A percentile compares a stretch with the other conserved stretches of the same genome.
Conservation (phyloP, 2,329 filamentous ascomycete species). For the Phialophora tarda region DNA sequence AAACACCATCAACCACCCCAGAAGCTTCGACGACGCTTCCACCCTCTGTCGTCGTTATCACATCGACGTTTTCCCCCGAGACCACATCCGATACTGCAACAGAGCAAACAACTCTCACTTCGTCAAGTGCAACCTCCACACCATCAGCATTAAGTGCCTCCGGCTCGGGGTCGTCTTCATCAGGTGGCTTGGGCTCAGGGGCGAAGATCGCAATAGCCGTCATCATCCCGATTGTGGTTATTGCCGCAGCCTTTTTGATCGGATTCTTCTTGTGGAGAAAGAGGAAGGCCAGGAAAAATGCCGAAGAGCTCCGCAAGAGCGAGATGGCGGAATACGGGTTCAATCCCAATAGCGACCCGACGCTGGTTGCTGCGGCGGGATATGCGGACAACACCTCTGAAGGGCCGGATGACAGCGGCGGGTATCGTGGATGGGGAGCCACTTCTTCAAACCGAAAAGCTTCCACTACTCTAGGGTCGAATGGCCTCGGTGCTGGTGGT, state of each 20-base stretch:
- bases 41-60: constrained; percentile 40
- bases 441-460: constrained; percentile 79
- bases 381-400: constrained; percentile 66
- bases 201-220: constrained; percentile 90
- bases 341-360: constrained; percentile 96
- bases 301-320: constrained; percentile 87
- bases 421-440: constrained; percentile 94
- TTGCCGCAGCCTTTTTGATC: constrained; percentile 69
- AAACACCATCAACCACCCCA: constrained; percentile 34
- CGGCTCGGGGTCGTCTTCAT: constrained; percentile 30
- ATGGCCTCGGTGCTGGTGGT: constrained; percentile 62
- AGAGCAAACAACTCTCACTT: constrained; percentile 23
- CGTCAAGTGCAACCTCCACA: constrained; percentile 39
- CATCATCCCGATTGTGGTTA: constrained; percentile 84
- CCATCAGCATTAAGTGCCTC: constrained; percentile 36
- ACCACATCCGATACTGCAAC: constrained; percentile 40
- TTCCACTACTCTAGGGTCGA: constrained; percentile 81
- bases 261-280: constrained; percentile 72
- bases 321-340: constrained; percentile 97
- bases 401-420: constrained; percentile 78
- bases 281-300: constrained; percentile 81
- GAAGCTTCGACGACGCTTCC: constrained; percentile 20
- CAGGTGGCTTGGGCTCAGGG: constrained; percentile 50
- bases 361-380: constrained; percentile 62
- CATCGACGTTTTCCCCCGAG: constrained; percentile 41